Conservation (phyloP, 768 basidiomycete species). For the Rhodotorula graminis region DNA sequence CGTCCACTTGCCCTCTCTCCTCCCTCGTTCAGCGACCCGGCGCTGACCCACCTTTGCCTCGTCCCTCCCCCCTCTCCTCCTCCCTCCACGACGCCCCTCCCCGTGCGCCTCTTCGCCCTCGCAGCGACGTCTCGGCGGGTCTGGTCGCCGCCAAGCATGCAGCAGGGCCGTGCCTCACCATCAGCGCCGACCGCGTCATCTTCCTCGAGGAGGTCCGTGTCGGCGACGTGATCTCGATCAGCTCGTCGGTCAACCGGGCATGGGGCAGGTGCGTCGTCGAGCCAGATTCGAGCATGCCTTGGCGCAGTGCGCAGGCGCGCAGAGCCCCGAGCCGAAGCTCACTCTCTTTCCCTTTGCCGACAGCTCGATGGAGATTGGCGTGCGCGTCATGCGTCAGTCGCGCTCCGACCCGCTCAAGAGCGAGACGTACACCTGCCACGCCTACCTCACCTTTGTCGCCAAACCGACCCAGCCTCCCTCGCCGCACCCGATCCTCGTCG, state of each 20-base stretch:
- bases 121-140: conserved; percentile 29
- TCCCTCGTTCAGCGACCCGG: not conserved
- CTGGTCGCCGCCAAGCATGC: conserved; percentile 38
- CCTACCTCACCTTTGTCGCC: conserved; percentile 38
- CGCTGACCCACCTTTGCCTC: too few species aligned
- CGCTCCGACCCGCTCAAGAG: conserved; percentile 5
- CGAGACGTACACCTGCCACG: conserved; percentile 35
- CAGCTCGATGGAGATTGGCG: conserved; percentile 40
- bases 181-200: conserved; percentile 35
- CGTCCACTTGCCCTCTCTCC: not conserved
- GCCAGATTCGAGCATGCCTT: too few species aligned
- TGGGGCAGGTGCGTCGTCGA: conserved; percentile 23
- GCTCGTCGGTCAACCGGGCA: conserved; percentile 28
- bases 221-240: conserved; percentile 28
- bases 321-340: too few species aligned
- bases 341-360: not conserved
- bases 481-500: not conserved
- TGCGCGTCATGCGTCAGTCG: conserved; percentile 25
- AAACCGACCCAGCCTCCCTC: conserved; percentile 12
- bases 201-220: conserved; percentile 33
- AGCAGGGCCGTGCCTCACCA: conserved; percentile 29
- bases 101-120: not conserved
- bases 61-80: not conserved
- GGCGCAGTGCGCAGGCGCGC: not conserved
- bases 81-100: too few species aligned